Evolutionary conservation across 805 yeast species (phyloP).

Genomic region (Myxozyma neotropica): DNA sequence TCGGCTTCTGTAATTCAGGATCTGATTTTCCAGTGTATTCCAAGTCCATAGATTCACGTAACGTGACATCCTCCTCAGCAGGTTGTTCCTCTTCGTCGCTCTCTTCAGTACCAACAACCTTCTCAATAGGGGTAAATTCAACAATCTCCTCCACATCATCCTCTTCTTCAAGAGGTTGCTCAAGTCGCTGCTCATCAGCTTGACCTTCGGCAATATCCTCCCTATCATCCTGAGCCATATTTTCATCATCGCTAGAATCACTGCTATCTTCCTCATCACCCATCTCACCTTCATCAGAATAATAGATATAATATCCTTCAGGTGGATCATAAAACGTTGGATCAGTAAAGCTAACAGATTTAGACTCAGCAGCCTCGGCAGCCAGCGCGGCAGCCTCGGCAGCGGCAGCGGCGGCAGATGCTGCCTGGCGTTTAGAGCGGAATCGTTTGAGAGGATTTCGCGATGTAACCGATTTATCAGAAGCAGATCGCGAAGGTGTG

Average conservation of each 20-base stretch:
- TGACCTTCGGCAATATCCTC: not conserved
- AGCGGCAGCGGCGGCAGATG: not conserved
- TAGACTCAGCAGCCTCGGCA: not conserved
- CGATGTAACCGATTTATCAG: conserved; percentile 1
- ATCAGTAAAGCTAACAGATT: conserved; percentile 22
- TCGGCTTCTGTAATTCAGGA: not conserved
- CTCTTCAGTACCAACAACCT: not conserved
- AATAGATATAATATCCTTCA: conserved; percentile 25
- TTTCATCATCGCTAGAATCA: conserved; percentile 12
- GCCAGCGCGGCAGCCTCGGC: conserved; percentile 3
- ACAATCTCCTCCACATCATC: conserved; percentile 2
- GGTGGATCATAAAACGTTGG: conserved; percentile 31
- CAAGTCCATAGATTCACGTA: conserved; percentile 16
- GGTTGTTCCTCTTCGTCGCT: too few species aligned
- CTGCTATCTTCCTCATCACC: conserved; percentile 24
- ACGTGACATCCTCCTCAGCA: conserved; percentile 12
- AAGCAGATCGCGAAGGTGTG: not conserved
- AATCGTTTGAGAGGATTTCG: conserved; percentile 20
- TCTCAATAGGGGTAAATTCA: conserved; percentile 10
- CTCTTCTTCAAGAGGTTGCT: too few species aligned
- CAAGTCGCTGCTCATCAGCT: not conserved
- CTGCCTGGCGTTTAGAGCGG: conserved; percentile 7
- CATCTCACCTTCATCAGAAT: conserved; percentile 26
- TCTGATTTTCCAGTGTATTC: not conserved
- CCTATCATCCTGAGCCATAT: conserved; percentile 1